Conservation (phyloP, 2,329 filamentous ascomycete species). For the Botrytis byssoidea region DNA sequence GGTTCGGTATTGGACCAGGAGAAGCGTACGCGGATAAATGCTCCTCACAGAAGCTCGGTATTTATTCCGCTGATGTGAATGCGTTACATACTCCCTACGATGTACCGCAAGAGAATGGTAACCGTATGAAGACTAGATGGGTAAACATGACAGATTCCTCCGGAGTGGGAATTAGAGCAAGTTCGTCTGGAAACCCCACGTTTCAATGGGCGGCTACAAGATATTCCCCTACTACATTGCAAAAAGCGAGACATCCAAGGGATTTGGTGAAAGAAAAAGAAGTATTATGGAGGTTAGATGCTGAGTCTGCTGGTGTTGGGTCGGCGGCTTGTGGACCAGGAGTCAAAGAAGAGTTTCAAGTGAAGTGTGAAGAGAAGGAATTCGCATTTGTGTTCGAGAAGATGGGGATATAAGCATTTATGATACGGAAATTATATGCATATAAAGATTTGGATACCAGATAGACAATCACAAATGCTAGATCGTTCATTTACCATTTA, state of each 20-base stretch:
- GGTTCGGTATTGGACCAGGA: conserved; percentile 67
- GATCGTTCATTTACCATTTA: background rate
- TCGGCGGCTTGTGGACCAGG: conserved; percentile 47
- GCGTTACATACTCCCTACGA: conserved; percentile 61
- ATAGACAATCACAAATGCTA: background rate
- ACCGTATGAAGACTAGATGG: conserved; percentile 21
- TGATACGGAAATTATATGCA: too few species aligned
- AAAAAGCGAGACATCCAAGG: conserved; percentile 60
- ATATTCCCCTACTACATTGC: conserved; percentile 53
- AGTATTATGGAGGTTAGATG: conserved; percentile 44
- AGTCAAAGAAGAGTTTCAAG: conserved; percentile 19
- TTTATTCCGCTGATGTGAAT: conserved; percentile 48
- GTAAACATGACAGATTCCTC: conserved; percentile 13
- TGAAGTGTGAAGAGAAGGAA: conserved; percentile 19
- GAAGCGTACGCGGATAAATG: conserved; percentile 69
- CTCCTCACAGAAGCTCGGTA: conserved; percentile 55
- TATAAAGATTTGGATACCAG: background rate
- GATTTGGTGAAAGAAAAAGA: conserved; percentile 54
- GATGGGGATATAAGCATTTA: conserved; percentile 1
- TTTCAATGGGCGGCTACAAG: conserved; percentile 45
- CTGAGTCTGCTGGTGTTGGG: conserved; percentile 48
- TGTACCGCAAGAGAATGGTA: conserved; percentile 53
- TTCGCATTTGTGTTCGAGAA: conserved; percentile 21
- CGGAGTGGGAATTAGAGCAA: conserved; percentile 7
- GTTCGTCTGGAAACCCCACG: conserved; percentile 32